Evolutionary conservation across 805 yeast genomes (phyloP), one percentile per base, ranked within the genome.

Genomic region (Scheffersomyces amazonensis): DNA sequence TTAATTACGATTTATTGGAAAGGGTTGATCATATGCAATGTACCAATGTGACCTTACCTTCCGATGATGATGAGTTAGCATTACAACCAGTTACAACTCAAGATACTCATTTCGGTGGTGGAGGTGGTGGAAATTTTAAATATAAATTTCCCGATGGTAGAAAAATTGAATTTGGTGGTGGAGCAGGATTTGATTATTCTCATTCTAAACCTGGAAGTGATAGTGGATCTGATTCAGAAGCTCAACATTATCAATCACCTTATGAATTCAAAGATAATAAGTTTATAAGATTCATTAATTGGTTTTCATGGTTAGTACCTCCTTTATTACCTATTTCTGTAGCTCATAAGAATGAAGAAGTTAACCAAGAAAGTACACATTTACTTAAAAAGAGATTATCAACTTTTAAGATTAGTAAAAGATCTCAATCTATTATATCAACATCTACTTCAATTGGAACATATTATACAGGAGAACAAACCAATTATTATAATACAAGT

Each of bases 161-260:
- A 8, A 48, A 45, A 33, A 16, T 56, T 12, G 48, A 46, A 18
- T 48, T 56, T 39, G 64, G 62, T 9, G 61, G 56, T 21, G 62
- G 62, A 17, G 61, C 49, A 3, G 62, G 63, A 3, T 49, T 52
- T 44, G 58, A 48, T 32, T 58, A 48, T 32, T 34, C 42, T 7
- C 56, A 52, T 39, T 42, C 37, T n/a, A 13, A 11, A 4, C 18
- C 20, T 5, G 23, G 20, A 19, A 5, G 10, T 17, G 34, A 32
- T 32, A 29, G 16, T 29, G 19, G 16, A 12, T 7, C 5, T 6
- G 33, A 31, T 18, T 4, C 5, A 11, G n/a, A 32, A 8, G 30
- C 17, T 5, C 27, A 8, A 9, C 9, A 7, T 30, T 7, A 16
- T 11, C 9, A 4, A 18, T 15, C n/a, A 19, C 11, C 16, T 5